phyloP scores from a whole-genome alignment of 2,329 filamentous ascomycete species.

The Ambrosiella xylebori region DNA sequence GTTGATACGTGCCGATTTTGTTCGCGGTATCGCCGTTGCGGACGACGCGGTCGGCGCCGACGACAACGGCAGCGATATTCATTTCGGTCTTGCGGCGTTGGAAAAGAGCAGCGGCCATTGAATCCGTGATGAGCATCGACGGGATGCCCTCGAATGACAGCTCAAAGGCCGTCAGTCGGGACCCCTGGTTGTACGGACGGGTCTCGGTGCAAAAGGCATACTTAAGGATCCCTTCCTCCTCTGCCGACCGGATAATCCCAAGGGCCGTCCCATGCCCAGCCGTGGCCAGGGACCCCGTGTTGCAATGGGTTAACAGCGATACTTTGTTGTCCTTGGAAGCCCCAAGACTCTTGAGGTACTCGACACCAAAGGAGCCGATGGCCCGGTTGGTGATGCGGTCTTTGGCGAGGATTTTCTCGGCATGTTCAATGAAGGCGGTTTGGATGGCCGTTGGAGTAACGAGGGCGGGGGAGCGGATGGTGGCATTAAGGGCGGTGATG shows the following conservation, averaged over 20 bases:
- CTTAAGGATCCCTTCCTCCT: constrained; percentile 45
- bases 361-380: constrained; percentile 68
- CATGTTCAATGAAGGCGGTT: constrained; percentile 55
- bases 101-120: constrained; percentile 85
- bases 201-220: constrained; percentile 96
- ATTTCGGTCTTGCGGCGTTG: constrained; percentile 39
- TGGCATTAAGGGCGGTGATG: constrained; percentile 56
- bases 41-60: constrained; percentile 87
- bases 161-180: constrained; percentile 85
- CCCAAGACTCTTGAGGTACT: constrained; percentile 55
- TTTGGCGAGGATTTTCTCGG: constrained; percentile 72
- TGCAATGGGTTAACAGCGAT: constrained; percentile 92
- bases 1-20: constrained; percentile 89
- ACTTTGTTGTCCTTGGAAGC: constrained; percentile 32
- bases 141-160: constrained; percentile 88
- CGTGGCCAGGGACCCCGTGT: constrained; percentile 90
- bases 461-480: constrained; percentile 35
- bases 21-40: constrained; percentile 96
- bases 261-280: constrained; percentile 95
- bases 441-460: constrained; percentile 36
- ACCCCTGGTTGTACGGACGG: constrained; percentile 93
- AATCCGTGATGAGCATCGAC: constrained; percentile 82
- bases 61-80: constrained; percentile 71
- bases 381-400: constrained; percentile 75
- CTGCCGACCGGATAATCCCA: constrained; percentile 77